These are phyloP conservation scores for Digitaria exilis DNA, from an alignment of 202 grass and related monocot genomes.

Conservation along the genomic window DNA sequence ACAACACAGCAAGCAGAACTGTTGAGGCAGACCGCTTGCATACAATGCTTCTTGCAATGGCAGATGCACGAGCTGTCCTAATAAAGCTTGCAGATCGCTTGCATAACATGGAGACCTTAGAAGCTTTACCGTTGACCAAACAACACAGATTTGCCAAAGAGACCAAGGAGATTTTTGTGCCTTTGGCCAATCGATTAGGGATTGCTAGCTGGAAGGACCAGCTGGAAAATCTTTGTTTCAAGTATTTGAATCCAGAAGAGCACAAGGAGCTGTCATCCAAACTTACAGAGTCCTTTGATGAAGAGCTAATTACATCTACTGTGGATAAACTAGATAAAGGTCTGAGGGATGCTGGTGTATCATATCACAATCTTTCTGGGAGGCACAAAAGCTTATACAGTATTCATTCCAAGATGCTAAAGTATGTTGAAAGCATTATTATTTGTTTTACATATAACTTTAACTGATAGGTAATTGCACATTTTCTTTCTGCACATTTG, in stretches of 20 bases:
- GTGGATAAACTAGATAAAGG: slow-evolving; percentile 64
- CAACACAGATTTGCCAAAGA: slow-evolving; percentile 96
- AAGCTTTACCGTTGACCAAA: slow-evolving; percentile 68
- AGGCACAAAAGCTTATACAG: slow-evolving; percentile 92
- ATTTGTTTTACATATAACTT: not conserved
- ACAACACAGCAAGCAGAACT: slow-evolving; percentile 80
- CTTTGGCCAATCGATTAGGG: slow-evolving; percentile 82
- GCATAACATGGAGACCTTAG: slow-evolving; percentile 93
- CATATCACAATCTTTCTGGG: slow-evolving; percentile 74
- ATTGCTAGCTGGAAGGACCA: slow-evolving; percentile 96
- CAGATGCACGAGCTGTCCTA: slow-evolving; percentile 85
- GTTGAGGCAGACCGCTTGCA: slow-evolving; percentile 93
- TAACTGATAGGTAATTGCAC: not conserved
- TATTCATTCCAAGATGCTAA: slow-evolving; percentile 85
- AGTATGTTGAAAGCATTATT: slow-evolving; percentile 46
- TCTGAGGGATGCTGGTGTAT: slow-evolving; percentile 61
- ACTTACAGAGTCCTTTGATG: slow-evolving; percentile 73
- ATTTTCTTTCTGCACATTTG: not conserved
- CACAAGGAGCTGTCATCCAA: slow-evolving; percentile 70
- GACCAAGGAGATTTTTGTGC: slow-evolving; percentile 92
- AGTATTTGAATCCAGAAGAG: slow-evolving; percentile 71
- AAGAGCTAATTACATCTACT: slow-evolving; percentile 68
- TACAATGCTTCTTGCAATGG: slow-evolving; percentile 98
- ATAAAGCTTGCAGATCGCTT: slow-evolving; percentile 94
- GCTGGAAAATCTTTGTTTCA: slow-evolving; percentile 92